Base-by-base conservation (phyloP, 108 stramenopile genomes). In the Cylindrotheca closterium region DNA sequence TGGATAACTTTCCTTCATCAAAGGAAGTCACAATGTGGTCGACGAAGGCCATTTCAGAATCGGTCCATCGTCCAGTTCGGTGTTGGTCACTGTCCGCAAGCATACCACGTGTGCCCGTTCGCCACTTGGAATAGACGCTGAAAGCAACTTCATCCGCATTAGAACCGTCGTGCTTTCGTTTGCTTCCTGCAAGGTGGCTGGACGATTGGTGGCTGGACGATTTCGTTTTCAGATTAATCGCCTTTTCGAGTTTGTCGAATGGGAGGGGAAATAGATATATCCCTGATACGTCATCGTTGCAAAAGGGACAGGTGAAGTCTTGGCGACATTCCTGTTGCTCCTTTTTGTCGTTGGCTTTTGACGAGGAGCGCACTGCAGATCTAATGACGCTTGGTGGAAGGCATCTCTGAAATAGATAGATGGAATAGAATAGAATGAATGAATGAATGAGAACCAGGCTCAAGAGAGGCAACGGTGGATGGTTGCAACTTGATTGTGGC, bases 61-160 rank as follows among this genome's bases (percentile, higher is more conserved):
- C 56, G 8, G 71, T 71, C 88, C 88, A 89, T n/a, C 85, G 79
- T 19, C 88, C 88, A 25, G 88, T 89, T n/a, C 88, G 83, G 21
- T 65, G 78, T 3, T 32, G 63, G n/a, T 63, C 57, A 34, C 51
- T 22, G 26, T 64, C 63, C 4, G 42, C 22, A 4, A 17, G 15
- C 24, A 7, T 42, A 7, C 21, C 5, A 12, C 28, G n/a, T 2
- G 22, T 7, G 10, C 24, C 23, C 10, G 1, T 21, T 22, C 3
- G 51, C 19, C 63, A 47, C 52, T 37, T 28, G 4, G 51, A 52
- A 26, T 50, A 64, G 0, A 64, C 63, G 8, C n/a, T 48, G 0
- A 30, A 30, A 10, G 51, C 32, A 23, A 48, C 52, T 64, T 64
- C 63, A 29, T 50, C 52, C 25, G 51, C 63, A 1, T 23, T 18